Conservation (phyloP, 164 flowering plant species). For the Aristolochia fimbriata region DNA sequence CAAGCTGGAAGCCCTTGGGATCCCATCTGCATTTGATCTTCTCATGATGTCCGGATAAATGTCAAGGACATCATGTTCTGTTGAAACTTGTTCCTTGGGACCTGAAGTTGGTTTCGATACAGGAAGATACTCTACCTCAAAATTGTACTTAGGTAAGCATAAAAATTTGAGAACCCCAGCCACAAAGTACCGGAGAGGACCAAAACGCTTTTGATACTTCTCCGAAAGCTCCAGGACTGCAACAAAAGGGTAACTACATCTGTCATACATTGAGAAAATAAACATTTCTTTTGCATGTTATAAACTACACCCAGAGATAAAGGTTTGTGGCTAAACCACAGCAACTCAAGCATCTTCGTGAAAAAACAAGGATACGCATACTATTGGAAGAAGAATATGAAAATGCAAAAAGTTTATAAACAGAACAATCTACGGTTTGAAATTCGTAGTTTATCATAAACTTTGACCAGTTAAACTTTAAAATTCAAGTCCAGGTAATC, state of each 20-base stretch:
- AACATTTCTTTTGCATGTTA: too few species aligned
- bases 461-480: too few species aligned
- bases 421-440: too few species aligned
- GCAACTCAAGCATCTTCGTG: too few species aligned
- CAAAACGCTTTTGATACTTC: constrained; percentile 94
- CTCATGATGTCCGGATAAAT: constrained; percentile 83
- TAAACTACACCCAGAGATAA: too few species aligned
- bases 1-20: constrained; percentile 93
- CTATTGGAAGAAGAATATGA: too few species aligned
- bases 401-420: too few species aligned
- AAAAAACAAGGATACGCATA: too few species aligned
- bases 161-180: constrained; percentile 92
- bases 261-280: too few species aligned
- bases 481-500: too few species aligned
- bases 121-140: constrained; percentile 92
- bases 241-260: constrained; percentile 2
- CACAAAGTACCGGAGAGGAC: constrained; percentile 92
- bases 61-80: constrained; percentile 50
- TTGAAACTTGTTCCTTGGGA: constrained; percentile 26
- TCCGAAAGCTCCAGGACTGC: constrained; percentile 96
- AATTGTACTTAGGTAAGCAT: constrained; percentile 88
- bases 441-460: too few species aligned
- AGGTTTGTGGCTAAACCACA: too few species aligned
- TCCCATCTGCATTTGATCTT: constrained; percentile 62
- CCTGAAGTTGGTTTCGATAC: constrained; percentile 37